Conservation (phyloP, 1,284 basidiomycete genomes). For the Moesziomyces sp. region DNA sequence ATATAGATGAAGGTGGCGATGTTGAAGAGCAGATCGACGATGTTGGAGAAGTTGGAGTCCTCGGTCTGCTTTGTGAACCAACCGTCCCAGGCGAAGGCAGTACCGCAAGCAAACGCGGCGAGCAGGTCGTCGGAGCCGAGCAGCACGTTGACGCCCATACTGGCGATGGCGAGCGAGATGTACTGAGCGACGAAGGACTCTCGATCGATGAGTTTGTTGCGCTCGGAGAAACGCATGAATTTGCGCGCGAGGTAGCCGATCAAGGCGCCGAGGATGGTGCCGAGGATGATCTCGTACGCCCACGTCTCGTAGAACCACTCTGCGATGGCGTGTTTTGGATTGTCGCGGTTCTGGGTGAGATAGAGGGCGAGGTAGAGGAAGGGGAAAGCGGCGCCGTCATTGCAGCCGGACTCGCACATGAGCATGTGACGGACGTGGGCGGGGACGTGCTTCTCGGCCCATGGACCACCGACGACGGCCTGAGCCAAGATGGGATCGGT, state of each 20-base stretch:
- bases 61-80: constrained; percentile 96
- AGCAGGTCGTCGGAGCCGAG: constrained; percentile 66
- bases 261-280: constrained; percentile 80
- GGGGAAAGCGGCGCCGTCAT: constrained; percentile 81
- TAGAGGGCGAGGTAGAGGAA: constrained; percentile 95
- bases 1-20: constrained; percentile 67
- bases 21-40: constrained; percentile 82
- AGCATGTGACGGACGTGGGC: constrained; percentile 91
- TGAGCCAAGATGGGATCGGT: constrained; percentile 82
- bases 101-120: constrained; percentile 90
- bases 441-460: constrained; percentile 97
- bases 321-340: constrained; percentile 73
- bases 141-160: constrained; percentile 73
- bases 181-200: constrained; percentile 93
- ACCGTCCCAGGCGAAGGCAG: constrained; percentile 94
- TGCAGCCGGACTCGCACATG: constrained; percentile 90
- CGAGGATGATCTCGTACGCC: constrained; percentile 84
- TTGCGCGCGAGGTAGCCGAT: constrained; percentile 87
- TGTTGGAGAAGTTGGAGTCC: constrained; percentile 84
- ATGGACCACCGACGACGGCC: constrained; percentile 89
- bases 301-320: constrained; percentile 66
- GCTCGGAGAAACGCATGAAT: constrained; percentile 94
- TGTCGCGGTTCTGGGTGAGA: constrained; percentile 78
- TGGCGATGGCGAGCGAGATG: constrained; percentile 82
- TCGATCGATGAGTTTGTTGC: constrained; percentile 88